These are phyloP conservation scores for Penicillium verrucosum DNA, from an alignment of 2,329 filamentous ascomycete genomes.

Conservation along the genomic window DNA sequence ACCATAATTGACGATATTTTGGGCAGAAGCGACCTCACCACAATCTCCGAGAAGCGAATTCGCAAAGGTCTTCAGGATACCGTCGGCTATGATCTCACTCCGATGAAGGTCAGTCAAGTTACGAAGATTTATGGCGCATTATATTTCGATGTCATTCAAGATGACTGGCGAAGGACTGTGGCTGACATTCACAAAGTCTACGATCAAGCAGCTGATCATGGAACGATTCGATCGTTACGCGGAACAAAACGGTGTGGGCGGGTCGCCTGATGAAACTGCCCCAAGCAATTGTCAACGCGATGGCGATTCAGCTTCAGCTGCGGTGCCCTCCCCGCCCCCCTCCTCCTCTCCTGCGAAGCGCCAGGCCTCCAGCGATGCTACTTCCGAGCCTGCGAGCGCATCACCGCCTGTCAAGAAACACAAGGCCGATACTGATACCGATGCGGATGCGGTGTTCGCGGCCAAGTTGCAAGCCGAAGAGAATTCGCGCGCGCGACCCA, in stretches of 20 bases:
- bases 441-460: slow-evolving; percentile 83
- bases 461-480: slow-evolving; percentile 89
- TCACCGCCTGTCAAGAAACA: slow-evolving; percentile 57
- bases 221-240: slow-evolving; percentile 69
- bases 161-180: not conserved
- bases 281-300: slow-evolving; percentile 37
- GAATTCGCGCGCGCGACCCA: slow-evolving; percentile 71
- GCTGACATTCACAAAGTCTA: slow-evolving; percentile 48
- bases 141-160: not conserved
- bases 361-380: slow-evolving; percentile 41
- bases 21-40: slow-evolving; percentile 58
- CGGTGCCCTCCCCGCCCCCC: slow-evolving; percentile 32
- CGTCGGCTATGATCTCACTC: slow-evolving; percentile 59
- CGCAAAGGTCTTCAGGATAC: slow-evolving; percentile 60
- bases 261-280: slow-evolving; percentile 28
- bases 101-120: slow-evolving; percentile 54
- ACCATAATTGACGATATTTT: slow-evolving; percentile 63
- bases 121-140: not conserved
- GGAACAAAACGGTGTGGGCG: slow-evolving; percentile 41
- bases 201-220: slow-evolving; percentile 70
- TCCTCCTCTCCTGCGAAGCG: slow-evolving; percentile 42
- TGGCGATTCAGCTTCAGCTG: slow-evolving; percentile 22
- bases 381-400: slow-evolving; percentile 37
- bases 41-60: slow-evolving; percentile 64
- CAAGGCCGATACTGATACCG: slow-evolving; percentile 60